Conservation (phyloP, 208 protist genomes). For the Wallacemonas sp. region DNA sequence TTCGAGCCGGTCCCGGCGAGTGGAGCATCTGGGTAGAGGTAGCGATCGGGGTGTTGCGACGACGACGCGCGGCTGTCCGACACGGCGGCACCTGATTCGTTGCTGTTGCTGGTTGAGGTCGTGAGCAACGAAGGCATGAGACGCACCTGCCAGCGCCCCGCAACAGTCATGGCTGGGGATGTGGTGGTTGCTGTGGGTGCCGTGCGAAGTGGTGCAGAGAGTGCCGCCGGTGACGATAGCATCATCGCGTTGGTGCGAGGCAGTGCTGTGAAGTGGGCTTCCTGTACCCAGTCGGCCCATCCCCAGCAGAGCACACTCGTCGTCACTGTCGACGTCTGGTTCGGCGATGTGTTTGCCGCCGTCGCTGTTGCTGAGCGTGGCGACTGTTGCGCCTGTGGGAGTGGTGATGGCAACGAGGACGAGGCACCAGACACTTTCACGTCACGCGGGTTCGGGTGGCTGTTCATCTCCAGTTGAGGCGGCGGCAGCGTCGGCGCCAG, state of each 20-base stretch:
- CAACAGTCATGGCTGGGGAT: slow-evolving; percentile 7
- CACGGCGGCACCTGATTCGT: too few species aligned
- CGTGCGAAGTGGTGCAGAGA: too few species aligned
- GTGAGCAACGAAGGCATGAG: slow-evolving; percentile 10
- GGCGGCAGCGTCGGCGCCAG: too few species aligned
- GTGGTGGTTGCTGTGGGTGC: slow-evolving; percentile 11
- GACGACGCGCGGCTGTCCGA: neutral
- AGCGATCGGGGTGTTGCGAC: neutral
- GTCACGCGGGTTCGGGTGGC: too few species aligned
- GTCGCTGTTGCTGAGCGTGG: too few species aligned
- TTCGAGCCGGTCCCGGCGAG: too few species aligned
- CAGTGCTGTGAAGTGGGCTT: slow-evolving; percentile 44
- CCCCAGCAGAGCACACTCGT: slow-evolving; percentile 43
- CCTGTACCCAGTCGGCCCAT: slow-evolving; percentile 74
- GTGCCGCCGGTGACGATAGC: too few species aligned
- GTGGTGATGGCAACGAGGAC: too few species aligned
- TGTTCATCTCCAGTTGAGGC: too few species aligned
- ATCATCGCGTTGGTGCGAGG: too few species aligned
- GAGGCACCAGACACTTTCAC: too few species aligned
- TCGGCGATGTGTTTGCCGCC: neutral
- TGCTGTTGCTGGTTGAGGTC: neutral
- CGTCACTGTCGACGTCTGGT: neutral
- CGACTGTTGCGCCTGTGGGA: too few species aligned
- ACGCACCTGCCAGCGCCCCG: slow-evolving; percentile 15
- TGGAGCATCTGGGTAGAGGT: slow-evolving; percentile 15